These are phyloP conservation scores for Wickerhamiella alocasiicola DNA, from an alignment of 805 yeast genomes.

Conservation along the genomic window DNA sequence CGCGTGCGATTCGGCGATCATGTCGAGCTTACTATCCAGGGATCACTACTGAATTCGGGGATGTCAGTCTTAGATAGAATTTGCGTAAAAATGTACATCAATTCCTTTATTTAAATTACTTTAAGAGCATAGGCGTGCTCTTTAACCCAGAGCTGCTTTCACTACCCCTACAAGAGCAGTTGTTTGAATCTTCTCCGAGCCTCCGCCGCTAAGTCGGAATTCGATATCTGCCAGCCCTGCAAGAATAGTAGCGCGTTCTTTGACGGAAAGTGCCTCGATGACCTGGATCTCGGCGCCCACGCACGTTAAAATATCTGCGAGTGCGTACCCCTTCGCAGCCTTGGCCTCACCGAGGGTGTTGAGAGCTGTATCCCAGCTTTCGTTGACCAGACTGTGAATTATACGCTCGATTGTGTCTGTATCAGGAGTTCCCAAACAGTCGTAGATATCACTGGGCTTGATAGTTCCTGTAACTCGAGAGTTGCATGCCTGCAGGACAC, in stretches of 20 bases:
- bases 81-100: too few relatives aligned
- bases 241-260: slow-evolving; percentile 51
- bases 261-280: slow-evolving; percentile 46
- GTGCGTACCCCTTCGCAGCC: slow-evolving; percentile 68
- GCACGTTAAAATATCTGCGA: slow-evolving; percentile 72
- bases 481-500: slow-evolving; percentile 86
- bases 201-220: slow-evolving; percentile 84
- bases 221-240: slow-evolving; percentile 76
- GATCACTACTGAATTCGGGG: too few relatives aligned
- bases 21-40: too few relatives aligned
- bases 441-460: slow-evolving; percentile 66
- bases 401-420: slow-evolving; percentile 72
- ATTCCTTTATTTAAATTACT: too few relatives aligned
- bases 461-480: slow-evolving; percentile 60
- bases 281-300: slow-evolving; percentile 56
- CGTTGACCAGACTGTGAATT: slow-evolving; percentile 64
- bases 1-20: too few relatives aligned
- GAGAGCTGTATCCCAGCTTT: slow-evolving; percentile 76
- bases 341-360: slow-evolving; percentile 55
- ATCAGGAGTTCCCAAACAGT: slow-evolving; percentile 91
- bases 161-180: slow-evolving; percentile 84
- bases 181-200: slow-evolving; percentile 78
- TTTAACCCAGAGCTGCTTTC: slow-evolving; percentile 39
- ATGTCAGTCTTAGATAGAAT: too few relatives aligned
- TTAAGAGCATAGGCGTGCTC: too few relatives aligned